phyloP scores from a whole-genome alignment of 2,329 filamentous ascomycete species.

The Colletotrichum australisinense region DNA sequence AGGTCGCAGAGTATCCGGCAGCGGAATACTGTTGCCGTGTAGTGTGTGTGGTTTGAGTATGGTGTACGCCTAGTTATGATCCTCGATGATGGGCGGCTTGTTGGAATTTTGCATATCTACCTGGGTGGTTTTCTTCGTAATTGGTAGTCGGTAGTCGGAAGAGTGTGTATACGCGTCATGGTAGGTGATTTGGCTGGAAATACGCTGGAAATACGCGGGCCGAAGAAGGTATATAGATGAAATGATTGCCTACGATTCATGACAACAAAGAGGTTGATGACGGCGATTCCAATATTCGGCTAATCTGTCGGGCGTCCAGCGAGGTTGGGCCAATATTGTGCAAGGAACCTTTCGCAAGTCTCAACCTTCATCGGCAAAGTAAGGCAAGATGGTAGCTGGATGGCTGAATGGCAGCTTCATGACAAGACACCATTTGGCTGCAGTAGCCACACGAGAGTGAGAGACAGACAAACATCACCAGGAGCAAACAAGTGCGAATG shows the following conservation, averaged over 20 bases:
- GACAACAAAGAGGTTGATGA: not conserved
- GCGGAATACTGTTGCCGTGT: slow-evolving; percentile 26
- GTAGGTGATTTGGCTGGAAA: not conserved
- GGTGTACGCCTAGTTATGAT: not conserved
- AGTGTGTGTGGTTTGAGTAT: not conserved
- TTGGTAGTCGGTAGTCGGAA: not conserved
- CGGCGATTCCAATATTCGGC: too few relatives aligned
- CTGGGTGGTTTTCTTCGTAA: not conserved
- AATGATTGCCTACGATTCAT: not conserved
- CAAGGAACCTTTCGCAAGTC: too few relatives aligned
- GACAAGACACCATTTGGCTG: not conserved
- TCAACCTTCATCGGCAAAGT: not conserved
- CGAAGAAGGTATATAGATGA: not conserved
- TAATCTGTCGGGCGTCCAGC: too few relatives aligned
- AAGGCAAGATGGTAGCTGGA: not conserved
- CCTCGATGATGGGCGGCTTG: not conserved
- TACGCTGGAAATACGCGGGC: not conserved
- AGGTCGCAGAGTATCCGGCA: slow-evolving; percentile 30
- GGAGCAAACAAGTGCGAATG: not conserved
- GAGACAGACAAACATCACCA: not conserved
- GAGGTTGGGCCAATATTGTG: too few relatives aligned
- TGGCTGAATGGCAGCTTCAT: not conserved
- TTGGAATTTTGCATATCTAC: not conserved
- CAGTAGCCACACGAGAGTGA: not conserved
- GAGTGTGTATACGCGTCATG: not conserved